Conservation (phyloP, 2,329 filamentous ascomycete species). For the Cladosporium sp. region DNA sequence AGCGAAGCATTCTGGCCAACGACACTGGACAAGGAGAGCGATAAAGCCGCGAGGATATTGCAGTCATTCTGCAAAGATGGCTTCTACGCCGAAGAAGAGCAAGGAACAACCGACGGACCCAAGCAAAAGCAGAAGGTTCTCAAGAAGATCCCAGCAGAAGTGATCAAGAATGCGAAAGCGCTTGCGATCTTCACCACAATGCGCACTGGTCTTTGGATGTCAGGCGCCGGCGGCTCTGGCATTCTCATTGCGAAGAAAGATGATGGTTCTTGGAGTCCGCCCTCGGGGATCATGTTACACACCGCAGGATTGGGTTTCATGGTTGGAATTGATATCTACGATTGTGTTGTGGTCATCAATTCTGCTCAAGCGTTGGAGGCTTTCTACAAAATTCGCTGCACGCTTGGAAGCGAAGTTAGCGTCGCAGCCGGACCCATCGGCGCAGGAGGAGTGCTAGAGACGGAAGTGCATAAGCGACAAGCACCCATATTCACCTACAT, state of each 20-base stretch:
- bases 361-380: constrained; percentile 79
- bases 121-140: constrained; percentile 64
- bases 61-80: constrained; percentile 86
- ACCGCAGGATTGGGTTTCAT: constrained; percentile 87
- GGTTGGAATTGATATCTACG: constrained; percentile 90
- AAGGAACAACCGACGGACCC: constrained; percentile 47
- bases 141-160: constrained; percentile 80
- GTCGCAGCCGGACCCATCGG: constrained; percentile 76
- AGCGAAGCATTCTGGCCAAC: constrained; percentile 83
- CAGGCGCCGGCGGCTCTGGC: constrained; percentile 85
- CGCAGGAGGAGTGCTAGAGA: constrained; percentile 71
- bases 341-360: constrained; percentile 92
- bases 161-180: constrained; percentile 86
- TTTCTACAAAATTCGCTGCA: constrained; percentile 76
- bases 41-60: constrained; percentile 86
- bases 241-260: constrained; percentile 80
- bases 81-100: constrained; percentile 61
- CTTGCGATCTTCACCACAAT: constrained; percentile 94
- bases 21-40: constrained; percentile 81
- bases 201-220: constrained; percentile 89
- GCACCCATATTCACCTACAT: constrained; percentile 81
- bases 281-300: constrained; percentile 86
- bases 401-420: constrained; percentile 77
- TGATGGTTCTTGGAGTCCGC: constrained; percentile 88
- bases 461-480: constrained; percentile 65